A percentile compares a stretch with the other conserved stretches of the same genome.
Conservation (phyloP, 1,284 basidiomycete species). For the Ceratobasidium theobromae region DNA sequence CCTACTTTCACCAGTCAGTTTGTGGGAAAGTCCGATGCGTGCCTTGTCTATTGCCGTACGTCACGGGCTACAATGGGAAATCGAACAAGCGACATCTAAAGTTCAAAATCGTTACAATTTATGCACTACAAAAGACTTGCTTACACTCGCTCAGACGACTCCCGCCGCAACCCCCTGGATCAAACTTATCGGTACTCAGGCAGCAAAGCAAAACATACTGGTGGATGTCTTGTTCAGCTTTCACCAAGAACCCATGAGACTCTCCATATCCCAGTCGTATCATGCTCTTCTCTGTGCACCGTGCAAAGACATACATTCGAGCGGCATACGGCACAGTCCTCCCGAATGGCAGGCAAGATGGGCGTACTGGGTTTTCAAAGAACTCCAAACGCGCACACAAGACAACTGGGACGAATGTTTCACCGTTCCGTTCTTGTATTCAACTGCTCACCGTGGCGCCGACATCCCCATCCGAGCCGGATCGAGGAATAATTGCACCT, state of each 20-base stretch:
- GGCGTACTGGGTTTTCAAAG: not conserved
- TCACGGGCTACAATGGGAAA: not conserved
- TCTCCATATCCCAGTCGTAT: no score
- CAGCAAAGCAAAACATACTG: not conserved
- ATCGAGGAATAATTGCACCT: not conserved
- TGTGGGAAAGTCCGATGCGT: not conserved
- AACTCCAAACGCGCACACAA: not conserved
- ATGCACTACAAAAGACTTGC: not conserved
- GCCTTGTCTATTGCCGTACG: not conserved
- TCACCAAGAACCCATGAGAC: not conserved
- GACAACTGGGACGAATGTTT: not conserved
- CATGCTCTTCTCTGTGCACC: not conserved
- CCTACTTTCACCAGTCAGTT: not conserved
- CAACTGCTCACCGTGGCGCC: not conserved
- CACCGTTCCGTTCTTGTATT: not conserved
- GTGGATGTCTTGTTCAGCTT: not conserved
- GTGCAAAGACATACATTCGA: no score
- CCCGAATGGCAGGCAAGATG: conserved; percentile 18
- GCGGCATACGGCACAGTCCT: not conserved
- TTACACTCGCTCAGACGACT: not conserved
- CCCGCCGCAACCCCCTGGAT: not conserved
- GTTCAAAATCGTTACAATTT: not conserved
- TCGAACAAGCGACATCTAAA: not conserved
- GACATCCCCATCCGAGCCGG: not conserved
- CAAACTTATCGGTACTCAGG: not conserved